Conservation (phyloP, 257 asterid genomes). For the Galeopsis tetrahit region DNA sequence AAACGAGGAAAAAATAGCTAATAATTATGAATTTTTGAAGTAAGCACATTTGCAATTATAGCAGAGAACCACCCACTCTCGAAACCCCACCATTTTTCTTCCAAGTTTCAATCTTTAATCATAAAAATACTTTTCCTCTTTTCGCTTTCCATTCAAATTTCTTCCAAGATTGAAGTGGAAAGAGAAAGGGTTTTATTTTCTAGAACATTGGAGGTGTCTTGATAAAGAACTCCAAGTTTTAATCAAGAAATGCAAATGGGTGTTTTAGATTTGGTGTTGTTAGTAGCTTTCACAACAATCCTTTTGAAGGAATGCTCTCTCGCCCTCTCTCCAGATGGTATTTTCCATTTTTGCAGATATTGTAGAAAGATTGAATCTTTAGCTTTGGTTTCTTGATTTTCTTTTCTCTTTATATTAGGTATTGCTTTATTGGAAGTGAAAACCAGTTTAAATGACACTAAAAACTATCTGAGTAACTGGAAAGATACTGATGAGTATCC, state of each 20-base stretch:
- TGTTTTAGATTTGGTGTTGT: conserved; percentile 45
- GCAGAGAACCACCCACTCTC: conserved; percentile 34
- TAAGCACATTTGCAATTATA: conserved; percentile 53
- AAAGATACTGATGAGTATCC: conserved; percentile 74
- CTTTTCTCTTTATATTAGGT: conserved; percentile 44
- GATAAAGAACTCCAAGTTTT: conserved; percentile 17
- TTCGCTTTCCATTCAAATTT: conserved; percentile 37
- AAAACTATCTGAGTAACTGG: conserved; percentile 74
- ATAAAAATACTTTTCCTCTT: conserved; percentile 33
- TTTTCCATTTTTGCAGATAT: conserved; percentile 2
- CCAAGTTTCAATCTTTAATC: conserved; percentile 43
- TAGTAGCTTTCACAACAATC: conserved; percentile 50
- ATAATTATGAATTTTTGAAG: conserved; percentile 50
- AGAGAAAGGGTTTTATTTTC: not conserved
- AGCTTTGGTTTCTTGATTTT: not conserved
- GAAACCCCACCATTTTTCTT: conserved; percentile 43
- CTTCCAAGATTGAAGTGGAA: conserved; percentile 12
- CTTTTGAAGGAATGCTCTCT: conserved; percentile 53
- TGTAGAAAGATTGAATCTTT: conserved; percentile 19
- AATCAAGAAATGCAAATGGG: conserved; percentile 58
- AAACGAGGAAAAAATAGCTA: not conserved
- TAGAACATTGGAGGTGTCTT: conserved; percentile 25
- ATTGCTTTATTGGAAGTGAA: conserved; percentile 82
- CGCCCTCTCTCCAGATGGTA: conserved; percentile 91
- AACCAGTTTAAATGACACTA: conserved; percentile 76